These are phyloP conservation scores for Penicillium sp. DNA, from an alignment of 2,329 filamentous ascomycete genomes.

Conservation along the genomic window DNA sequence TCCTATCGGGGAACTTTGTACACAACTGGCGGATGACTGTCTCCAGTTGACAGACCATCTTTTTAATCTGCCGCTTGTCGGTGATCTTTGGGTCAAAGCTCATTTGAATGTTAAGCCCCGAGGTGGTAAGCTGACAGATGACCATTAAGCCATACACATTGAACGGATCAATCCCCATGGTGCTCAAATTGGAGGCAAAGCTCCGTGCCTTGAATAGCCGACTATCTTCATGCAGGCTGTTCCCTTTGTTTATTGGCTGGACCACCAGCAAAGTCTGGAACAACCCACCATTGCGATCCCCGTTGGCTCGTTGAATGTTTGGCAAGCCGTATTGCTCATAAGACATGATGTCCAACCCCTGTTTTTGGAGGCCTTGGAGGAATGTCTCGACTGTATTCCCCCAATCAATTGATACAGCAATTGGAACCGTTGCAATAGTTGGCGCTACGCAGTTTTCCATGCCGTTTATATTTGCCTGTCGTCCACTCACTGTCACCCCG, in stretches of 20 bases:
- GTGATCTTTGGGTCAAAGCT: neutral
- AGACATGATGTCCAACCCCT: neutral
- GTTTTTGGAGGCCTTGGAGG: neutral
- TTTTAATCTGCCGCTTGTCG: neutral
- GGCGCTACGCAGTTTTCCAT: neutral
- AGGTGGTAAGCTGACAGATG: neutral
- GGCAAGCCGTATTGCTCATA: neutral
- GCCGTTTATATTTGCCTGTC: neutral
- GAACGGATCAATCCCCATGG: neutral
- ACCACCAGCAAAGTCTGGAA: neutral
- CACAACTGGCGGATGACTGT: neutral
- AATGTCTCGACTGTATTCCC: neutral
- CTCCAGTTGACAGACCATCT: neutral
- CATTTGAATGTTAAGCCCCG: neutral
- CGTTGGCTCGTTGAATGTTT: neutral
- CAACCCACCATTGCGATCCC: neutral
- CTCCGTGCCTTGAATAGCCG: neutral
- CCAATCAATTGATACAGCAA: neutral
- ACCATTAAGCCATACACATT: neutral
- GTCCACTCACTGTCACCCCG: neutral
- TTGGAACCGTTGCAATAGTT: neutral
- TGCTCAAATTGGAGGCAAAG: neutral
- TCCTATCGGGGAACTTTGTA: neutral
- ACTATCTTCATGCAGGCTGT: neutral
- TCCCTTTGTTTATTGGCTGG: neutral